Percentiles rank a stretch among this genome's conserved stretches.
Evolutionary conservation across 2,329 filamentous ascomycete genomes (phyloP).

Genomic region (Venturia asperata): DNA sequence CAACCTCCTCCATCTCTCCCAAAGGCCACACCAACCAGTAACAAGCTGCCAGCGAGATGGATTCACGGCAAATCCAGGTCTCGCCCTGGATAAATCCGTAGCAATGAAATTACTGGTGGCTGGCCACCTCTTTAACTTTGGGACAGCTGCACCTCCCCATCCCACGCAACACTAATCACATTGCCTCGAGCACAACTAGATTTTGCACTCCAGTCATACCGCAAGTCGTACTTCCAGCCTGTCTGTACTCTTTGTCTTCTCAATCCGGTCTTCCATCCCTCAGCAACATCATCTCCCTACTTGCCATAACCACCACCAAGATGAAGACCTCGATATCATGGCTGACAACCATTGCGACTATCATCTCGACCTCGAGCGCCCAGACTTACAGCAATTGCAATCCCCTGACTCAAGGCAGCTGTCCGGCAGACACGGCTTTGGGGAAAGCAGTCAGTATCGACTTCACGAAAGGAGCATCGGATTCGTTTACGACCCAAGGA

Average conservation of each 20-base stretch:
- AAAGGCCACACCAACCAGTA: not conserved
- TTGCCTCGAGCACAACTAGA: not conserved
- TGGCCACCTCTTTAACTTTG: conserved; percentile 5
- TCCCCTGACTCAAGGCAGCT: conserved; percentile 49
- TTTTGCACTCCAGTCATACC: not conserved
- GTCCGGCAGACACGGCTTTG: conserved; percentile 70
- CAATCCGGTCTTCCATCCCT: not conserved
- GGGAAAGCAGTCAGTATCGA: conserved; percentile 77
- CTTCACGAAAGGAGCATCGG: conserved; percentile 69
- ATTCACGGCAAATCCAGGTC: not conserved
- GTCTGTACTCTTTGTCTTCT: not conserved
- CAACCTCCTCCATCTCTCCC: not conserved
- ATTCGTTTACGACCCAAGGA: conserved; percentile 67
- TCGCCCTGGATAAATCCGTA: not conserved
- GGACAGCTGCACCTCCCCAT: not conserved
- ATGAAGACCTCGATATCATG: conserved; percentile 9
- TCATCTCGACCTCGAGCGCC: conserved; percentile 35
- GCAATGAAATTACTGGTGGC: not conserved
- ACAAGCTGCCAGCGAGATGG: not conserved
- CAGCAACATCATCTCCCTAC: not conserved
- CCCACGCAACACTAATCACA: not conserved
- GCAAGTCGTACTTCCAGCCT: not conserved
- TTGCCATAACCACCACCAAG: conserved; percentile 4
- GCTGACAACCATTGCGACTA: conserved; percentile 24
- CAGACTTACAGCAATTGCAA: conserved; percentile 53